phyloP scores from a whole-genome alignment of 2,329 filamentous ascomycete genomes.

The Xylariaceae sp. region DNA sequence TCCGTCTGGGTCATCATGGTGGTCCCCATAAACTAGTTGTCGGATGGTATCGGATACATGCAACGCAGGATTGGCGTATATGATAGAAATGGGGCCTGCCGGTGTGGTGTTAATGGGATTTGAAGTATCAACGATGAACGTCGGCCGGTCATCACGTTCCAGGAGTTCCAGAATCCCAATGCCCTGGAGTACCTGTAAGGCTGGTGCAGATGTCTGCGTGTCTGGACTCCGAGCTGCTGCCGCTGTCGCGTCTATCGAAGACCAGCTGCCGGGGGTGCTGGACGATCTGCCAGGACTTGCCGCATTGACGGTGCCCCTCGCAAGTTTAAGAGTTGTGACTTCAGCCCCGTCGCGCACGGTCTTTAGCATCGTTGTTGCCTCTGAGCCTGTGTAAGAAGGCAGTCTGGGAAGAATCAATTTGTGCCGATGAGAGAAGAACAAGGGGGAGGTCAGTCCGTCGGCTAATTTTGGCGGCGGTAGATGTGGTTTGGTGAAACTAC shows the following conservation, averaged over 20 bases:
- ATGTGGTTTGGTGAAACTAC: constrained; percentile 26
- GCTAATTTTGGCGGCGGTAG: constrained; percentile 25
- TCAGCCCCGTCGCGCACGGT: constrained; percentile 43
- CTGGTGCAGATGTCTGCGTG: constrained; percentile 40
- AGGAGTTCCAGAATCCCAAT: constrained; percentile 69
- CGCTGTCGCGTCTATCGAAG: constrained; percentile 48
- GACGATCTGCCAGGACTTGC: constrained; percentile 45
- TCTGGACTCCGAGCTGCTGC: constrained; percentile 52
- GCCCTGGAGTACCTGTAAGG: constrained; percentile 55
- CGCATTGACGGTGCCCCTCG: constrained; percentile 49
- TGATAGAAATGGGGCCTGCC: constrained; percentile 50
- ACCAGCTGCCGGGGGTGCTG: constrained; percentile 50
- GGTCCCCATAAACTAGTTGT: constrained; percentile 51
- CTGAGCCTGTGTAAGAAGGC: constrained; percentile 36
- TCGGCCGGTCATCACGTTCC: constrained; percentile 72
- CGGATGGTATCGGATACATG: constrained; percentile 53
- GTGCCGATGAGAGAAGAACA: constrained; percentile 49
- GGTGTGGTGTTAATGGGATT: constrained; percentile 52
- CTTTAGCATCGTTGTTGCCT: constrained; percentile 46
- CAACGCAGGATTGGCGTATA: constrained; percentile 67
- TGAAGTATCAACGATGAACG: constrained; percentile 68
- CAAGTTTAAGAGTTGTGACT: constrained; percentile 53
- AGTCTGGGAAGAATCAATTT: constrained; percentile 36
- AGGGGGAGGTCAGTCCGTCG: constrained; percentile 44
- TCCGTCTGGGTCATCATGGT: constrained; percentile 37